Evolutionary conservation across 257 asterid species (phyloP).

Genomic region (Fraxinus americana): DNA sequence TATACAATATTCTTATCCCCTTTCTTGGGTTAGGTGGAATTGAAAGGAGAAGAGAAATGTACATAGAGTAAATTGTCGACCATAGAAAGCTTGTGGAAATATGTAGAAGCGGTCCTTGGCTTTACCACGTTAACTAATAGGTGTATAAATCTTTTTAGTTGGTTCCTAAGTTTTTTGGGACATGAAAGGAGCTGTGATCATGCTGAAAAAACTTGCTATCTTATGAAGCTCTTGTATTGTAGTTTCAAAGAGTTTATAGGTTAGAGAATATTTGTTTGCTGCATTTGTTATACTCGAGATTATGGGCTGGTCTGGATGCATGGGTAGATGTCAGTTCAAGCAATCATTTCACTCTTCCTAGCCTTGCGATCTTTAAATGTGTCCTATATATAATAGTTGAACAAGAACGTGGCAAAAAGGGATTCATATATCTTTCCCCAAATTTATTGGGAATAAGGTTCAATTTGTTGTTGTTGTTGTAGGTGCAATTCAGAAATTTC

Average conservation of each 20-base stretch:
- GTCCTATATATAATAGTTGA: not conserved
- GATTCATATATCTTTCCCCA: not conserved
- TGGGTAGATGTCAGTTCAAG: not conserved
- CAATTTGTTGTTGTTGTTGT: no score
- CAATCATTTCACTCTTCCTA: not conserved
- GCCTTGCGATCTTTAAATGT: not conserved
- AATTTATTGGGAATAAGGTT: not conserved
- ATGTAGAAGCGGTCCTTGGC: not conserved
- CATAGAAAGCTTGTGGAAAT: constrained; percentile 5
- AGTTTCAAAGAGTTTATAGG: not conserved
- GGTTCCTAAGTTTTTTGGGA: not conserved
- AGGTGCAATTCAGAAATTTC: not conserved
- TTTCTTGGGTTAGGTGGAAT: constrained; percentile 11
- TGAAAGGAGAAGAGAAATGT: constrained; percentile 5
- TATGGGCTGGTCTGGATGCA: constrained; percentile 4
- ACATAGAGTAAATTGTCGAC: constrained; percentile 15
- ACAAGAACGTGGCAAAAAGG: not conserved
- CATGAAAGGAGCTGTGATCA: constrained; percentile 14
- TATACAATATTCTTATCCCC: constrained; percentile 7
- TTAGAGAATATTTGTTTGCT: constrained; percentile 1
- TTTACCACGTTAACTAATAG: not conserved
- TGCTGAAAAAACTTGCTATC: not conserved
- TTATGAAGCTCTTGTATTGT: not conserved
- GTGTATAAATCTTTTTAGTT: not conserved
- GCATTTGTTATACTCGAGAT: not conserved